A percentile compares a stretch with the other conserved stretches of the same genome.
phyloP scores from a whole-genome alignment of 768 basidiomycete species.

The Glaciozyma martinii region DNA sequence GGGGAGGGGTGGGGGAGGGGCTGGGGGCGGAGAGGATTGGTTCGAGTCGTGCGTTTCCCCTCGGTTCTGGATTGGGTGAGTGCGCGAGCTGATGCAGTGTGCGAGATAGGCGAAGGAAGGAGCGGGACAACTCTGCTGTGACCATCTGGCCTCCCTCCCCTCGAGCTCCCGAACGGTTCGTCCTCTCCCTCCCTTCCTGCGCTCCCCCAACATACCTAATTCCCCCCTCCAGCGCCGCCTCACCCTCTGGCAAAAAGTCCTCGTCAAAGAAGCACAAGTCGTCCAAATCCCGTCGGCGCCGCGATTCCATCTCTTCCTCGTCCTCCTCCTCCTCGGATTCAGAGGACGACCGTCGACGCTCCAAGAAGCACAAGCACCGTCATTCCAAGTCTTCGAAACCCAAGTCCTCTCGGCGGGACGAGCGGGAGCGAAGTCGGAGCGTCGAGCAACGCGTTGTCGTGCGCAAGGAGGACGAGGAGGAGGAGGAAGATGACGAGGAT shows the following conservation, averaged over 20 bases:
- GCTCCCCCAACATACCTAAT: too few species aligned
- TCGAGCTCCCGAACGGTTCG: slow-evolving; percentile 51
- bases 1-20: slow-evolving; percentile 38
- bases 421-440: neutral
- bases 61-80: neutral
- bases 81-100: neutral
- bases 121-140: slow-evolving; percentile 52
- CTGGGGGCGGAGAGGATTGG: slow-evolving; percentile 45
- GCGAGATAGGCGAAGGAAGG: slow-evolving; percentile 54
- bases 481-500: slow-evolving; percentile 38
- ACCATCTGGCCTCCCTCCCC: slow-evolving; percentile 80
- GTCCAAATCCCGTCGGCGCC: slow-evolving; percentile 42
- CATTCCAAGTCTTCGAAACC: slow-evolving; percentile 42
- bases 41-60: slow-evolving; percentile 53
- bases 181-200: neutral
- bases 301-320: neutral
- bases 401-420: neutral
- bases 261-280: slow-evolving; percentile 43
- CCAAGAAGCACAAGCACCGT: slow-evolving; percentile 48
- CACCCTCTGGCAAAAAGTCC: slow-evolving; percentile 2
- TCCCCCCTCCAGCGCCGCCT: neutral
- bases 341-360: slow-evolving; percentile 3
- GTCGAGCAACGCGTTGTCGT: neutral
- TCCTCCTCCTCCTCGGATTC: neutral
- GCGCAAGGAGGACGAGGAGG: slow-evolving; percentile 35